Conservation (phyloP, 306 rosid genomes). For the Prunus mongolica region DNA sequence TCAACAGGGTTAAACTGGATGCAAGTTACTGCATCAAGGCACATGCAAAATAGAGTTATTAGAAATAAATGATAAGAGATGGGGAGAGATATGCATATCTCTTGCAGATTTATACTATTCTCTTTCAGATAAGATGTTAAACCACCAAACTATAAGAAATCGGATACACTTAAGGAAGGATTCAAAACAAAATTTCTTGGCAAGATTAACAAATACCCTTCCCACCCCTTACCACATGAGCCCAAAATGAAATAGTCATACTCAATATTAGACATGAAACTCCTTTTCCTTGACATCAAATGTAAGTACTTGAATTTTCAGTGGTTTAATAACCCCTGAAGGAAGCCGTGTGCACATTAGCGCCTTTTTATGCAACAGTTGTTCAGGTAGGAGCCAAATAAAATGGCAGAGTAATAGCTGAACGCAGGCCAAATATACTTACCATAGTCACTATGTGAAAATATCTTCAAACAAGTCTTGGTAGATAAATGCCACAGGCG, state of each 20-base stretch:
- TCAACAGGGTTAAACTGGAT: slow-evolving; percentile 99
- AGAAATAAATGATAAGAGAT: slow-evolving; percentile 29
- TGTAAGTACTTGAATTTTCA: neutral
- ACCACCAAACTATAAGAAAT: neutral
- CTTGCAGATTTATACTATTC: neutral
- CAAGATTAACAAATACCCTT: neutral
- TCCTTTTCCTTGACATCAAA: neutral
- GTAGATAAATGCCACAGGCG: slow-evolving; percentile 90
- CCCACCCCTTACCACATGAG: neutral
- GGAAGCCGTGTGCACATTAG: slow-evolving; percentile 6
- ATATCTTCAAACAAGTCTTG: slow-evolving; percentile 77
- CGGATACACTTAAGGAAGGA: neutral
- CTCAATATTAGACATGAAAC: neutral
- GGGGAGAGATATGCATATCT: neutral
- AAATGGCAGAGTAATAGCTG: slow-evolving; percentile 13
- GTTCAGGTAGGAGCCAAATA: slow-evolving; percentile 13
- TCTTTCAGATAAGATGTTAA: slow-evolving; percentile 5
- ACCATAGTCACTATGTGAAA: slow-evolving; percentile 96
- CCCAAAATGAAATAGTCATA: neutral
- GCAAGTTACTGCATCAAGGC: slow-evolving; percentile 86
- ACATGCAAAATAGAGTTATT: slow-evolving; percentile 37
- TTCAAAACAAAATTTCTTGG: neutral
- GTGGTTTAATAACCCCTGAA: slow-evolving; percentile 9
- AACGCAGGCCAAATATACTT: slow-evolving; percentile 31
- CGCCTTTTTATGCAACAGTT: slow-evolving; percentile 8